phyloP scores from a whole-genome alignment of 805 yeast species.

The Metschnikowia henanensis region DNA sequence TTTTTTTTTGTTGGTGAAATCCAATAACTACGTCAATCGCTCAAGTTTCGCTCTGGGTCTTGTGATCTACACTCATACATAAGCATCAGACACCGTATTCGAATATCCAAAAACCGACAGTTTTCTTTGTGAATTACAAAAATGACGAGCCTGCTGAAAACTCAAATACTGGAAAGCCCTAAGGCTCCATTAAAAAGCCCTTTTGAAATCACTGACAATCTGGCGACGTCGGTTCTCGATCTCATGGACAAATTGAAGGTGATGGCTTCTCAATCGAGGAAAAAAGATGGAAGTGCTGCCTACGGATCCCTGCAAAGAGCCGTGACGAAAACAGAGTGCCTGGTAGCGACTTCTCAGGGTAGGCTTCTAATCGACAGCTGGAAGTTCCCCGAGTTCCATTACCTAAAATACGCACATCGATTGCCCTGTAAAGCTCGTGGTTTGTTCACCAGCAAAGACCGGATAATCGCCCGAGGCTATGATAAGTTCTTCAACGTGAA shows the following conservation, averaged over 20 bases:
- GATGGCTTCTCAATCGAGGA: slow-evolving; percentile 7
- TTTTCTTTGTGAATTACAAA: no score
- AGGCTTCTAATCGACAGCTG: slow-evolving; percentile 40
- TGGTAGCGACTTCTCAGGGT: slow-evolving; percentile 18
- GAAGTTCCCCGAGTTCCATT: slow-evolving; percentile 93
- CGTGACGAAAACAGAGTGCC: slow-evolving; percentile 12
- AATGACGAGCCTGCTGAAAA: no score
- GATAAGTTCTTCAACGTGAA: slow-evolving; percentile 88
- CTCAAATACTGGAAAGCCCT: no score
- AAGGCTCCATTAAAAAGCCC: no score
- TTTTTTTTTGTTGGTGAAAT: no score
- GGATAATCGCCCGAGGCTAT: slow-evolving; percentile 81
- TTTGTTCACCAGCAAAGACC: slow-evolving; percentile 53
- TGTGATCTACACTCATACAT: no score
- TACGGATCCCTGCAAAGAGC: slow-evolving; percentile 2
- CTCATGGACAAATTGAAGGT: slow-evolving; percentile 23
- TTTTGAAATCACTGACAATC: no score
- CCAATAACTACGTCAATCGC: no score
- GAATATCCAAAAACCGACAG: no score
- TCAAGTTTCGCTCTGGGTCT: no score
- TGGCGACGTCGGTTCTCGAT: slow-evolving; percentile 16
- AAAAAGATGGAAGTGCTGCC: slow-evolving; percentile 2
- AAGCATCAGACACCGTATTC: no score
- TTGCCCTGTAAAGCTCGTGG: slow-evolving; percentile 86
- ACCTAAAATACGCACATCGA: slow-evolving; percentile 49